Conservation (phyloP, 2,329 filamentous ascomycete species). For the Neurospora sp. region DNA sequence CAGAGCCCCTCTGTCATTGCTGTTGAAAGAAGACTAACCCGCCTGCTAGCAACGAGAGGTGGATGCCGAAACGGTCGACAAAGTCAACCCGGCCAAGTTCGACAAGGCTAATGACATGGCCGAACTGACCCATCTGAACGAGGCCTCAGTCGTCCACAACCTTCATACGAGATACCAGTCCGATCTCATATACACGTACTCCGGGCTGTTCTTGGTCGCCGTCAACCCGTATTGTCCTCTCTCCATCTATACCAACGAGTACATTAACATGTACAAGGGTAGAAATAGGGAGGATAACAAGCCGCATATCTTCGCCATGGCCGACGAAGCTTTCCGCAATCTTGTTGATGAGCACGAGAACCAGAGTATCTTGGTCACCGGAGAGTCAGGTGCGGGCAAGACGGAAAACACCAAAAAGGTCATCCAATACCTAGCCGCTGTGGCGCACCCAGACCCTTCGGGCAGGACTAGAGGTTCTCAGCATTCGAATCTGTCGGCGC, state of each 20-base stretch:
- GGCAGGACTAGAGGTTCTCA: constrained; percentile 45
- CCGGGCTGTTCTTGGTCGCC: constrained; percentile 89
- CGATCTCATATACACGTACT: constrained; percentile 97
- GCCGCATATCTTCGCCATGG: constrained; percentile 96
- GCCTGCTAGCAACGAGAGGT: constrained; percentile 67
- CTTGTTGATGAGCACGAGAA: constrained; percentile 91
- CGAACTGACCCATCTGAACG: constrained; percentile 93
- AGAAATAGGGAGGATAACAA: constrained; percentile 86
- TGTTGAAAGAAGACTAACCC: constrained; percentile 8
- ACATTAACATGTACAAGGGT: constrained; percentile 96
- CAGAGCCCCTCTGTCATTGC: not conserved
- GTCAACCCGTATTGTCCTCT: constrained; percentile 94
- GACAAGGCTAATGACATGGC: constrained; percentile 99
- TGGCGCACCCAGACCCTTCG: constrained; percentile 73
- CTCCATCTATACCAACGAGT: constrained; percentile 93
- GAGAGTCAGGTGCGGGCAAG: constrained; percentile 95
- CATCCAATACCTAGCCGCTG: constrained; percentile 93
- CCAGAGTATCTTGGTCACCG: constrained; percentile 94
- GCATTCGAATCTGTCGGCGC: constrained; percentile 83
- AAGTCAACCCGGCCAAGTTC: constrained; percentile 98
- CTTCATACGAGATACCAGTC: constrained; percentile 89
- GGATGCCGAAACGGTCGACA: constrained; percentile 81
- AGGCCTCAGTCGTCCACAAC: constrained; percentile 96
- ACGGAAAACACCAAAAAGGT: constrained; percentile 99
- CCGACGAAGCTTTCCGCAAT: constrained; percentile 91